Base-by-base conservation (phyloP, 2,329 filamentous ascomycete species). In the Colletotrichum neosansevieriae region DNA sequence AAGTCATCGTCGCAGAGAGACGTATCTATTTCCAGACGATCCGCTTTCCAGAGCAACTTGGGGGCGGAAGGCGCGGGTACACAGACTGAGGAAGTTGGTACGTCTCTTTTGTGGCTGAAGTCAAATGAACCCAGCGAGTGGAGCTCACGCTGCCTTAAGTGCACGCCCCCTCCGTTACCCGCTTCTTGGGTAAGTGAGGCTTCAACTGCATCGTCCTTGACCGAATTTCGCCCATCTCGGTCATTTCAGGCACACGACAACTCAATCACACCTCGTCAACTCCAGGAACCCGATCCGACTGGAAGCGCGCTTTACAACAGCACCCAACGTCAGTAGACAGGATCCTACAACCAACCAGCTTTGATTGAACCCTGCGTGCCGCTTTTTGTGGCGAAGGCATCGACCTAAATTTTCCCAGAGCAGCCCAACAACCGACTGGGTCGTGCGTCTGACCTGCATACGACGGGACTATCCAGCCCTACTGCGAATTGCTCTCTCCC, bases 371-470 rank as follows among this genome's bases (percentile, higher is more conserved):
- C 56, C 42, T 53, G 13, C 24, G 24, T 36, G 50, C 29, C 12
- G 11, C 24, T 3, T 40, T 45, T 38, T 32, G 58, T 53, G 47
- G 49, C 58, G 44, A 44, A 59, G 44, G 56, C 29, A 29, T 38
- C 9, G 29, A 49, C 44, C 17, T 17, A 11, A 51, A 19, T 21
- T 42, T 61, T 13, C 58, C 47, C 45, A 17, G 50, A 58, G 50
- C 40, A 50, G 61, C 54, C 65, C 49, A 65, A 65, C 42, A 56
- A 65, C 47, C 65, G 54, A 58, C 54, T 68, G 61, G 61, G 49
- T 49, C 62, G 61, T 68, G 65, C 61, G 47, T 68, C 61, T 65
- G 61, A 68, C 65, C 65, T 68, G 65, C 65, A 65, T 68, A 21
- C 56, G 24, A 60, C 61, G 61, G 61, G 65, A 54, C 54, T 56